Percentiles rank a stretch among this genome's conserved stretches.
Conservation (phyloP, 352 stramenopile species). For the Phytopythium kandeliae region DNA sequence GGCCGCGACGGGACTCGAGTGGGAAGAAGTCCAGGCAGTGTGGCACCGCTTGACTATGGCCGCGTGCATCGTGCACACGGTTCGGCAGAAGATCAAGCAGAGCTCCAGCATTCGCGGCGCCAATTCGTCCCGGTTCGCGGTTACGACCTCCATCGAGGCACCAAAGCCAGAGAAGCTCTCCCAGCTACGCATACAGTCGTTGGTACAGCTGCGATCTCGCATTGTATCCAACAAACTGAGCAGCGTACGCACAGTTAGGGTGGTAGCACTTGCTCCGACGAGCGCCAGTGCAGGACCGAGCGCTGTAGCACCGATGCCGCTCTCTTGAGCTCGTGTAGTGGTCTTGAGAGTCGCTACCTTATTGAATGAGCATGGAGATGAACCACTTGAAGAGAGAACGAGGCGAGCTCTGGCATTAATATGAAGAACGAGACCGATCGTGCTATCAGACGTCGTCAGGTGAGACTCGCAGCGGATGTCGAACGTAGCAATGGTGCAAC, state of each 20-base stretch:
- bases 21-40: conserved; percentile 32
- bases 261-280: not conserved
- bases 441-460: no score
- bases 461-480: no score
- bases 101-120: conserved; percentile 3
- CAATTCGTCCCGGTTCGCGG: not conserved
- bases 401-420: no score
- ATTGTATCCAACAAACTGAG: not conserved
- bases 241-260: not conserved
- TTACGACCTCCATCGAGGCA: not conserved
- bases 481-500: no score
- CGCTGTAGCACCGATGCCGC: no score
- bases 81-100: conserved; percentile 9
- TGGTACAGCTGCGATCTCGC: not conserved
- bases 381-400: no score
- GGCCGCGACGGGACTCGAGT: conserved; percentile 19
- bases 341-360: no score
- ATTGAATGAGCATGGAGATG: no score
- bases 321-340: no score
- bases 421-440: no score
- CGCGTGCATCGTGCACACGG: conserved; percentile 23
- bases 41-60: conserved; percentile 32
- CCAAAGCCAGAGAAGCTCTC: not conserved
- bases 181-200: not conserved
- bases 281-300: not conserved